Base-by-base conservation (phyloP, 768 basidiomycete genomes). In the Amanita fuliginea region DNA sequence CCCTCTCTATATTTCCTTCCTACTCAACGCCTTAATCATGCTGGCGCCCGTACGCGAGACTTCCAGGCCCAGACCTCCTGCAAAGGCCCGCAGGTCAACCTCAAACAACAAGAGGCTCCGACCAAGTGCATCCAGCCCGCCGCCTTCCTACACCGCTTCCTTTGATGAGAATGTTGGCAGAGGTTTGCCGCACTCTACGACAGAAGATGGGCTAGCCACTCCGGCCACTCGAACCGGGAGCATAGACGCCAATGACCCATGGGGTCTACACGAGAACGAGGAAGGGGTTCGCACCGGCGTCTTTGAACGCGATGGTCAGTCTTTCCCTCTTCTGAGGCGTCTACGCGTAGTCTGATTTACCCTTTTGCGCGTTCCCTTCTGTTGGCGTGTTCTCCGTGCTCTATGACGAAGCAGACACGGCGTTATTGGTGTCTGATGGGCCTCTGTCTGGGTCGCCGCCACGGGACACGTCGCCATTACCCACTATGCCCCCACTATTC, bases 271-370 rank as follows among this genome's bases (percentile, higher is more conserved):
- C 19, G 32, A 22, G 9, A 56, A 58, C 21, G 59, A 57, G 43
- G 58, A 57, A 42, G 46, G 28, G 56, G 45, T 80, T 28, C 5
- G 21, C 14, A 35, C 10, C 14, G 78, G 69, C 52, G 68, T 90
- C 42, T 89, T 92, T 55, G 83, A 79, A 60, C 78, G 81, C 65
- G 76, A 74, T 54, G 87, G 89, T 86, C 60, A 44, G 80, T 64
- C 40, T 37, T 16, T 19, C 51, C 43, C 45, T 42, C 35, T 48
- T 49, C 33, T 49, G 10, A 10, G 54, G 10, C n/a, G 24, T 52
- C 16, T 30, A 46, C 41, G 51, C 39, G 19, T 42, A 33, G 11
- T 40, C 22, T 45, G 50, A 51, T 50, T 50, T 30, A 24, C 42
- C 48, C 7, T 22, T 39, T 21, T 8, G 48, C 6, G 22, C 11